phyloP scores from a whole-genome alignment of 2,329 filamentous ascomycete species.

The Coniella vitis region DNA sequence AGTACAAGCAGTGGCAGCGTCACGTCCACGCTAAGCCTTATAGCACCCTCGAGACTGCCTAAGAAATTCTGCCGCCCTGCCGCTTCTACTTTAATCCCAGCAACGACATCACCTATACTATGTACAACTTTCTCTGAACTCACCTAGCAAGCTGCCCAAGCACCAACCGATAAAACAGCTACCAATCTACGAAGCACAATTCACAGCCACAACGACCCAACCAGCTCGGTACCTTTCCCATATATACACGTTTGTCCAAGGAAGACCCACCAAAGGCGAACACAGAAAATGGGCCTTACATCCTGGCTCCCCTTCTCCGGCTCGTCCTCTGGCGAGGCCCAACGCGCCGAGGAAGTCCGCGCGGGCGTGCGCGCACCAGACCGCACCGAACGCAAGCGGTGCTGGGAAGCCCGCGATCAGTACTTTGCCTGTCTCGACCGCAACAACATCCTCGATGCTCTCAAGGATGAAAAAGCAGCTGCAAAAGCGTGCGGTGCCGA shows the following conservation, averaged over 20 bases:
- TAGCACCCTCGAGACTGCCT: slow-evolving; percentile 7
- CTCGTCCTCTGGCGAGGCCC: slow-evolving; percentile 27
- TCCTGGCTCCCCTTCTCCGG: slow-evolving; percentile 33
- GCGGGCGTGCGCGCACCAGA: slow-evolving; percentile 68
- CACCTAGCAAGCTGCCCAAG: neutral
- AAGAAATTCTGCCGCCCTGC: slow-evolving; percentile 14
- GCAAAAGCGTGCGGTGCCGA: slow-evolving; percentile 34
- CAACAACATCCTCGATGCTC: slow-evolving; percentile 68
- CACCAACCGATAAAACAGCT: neutral
- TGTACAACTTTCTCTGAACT: neutral
- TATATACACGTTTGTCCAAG: too few species aligned
- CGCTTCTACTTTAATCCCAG: neutral
- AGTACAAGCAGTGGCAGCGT: neutral
- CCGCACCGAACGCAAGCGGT: slow-evolving; percentile 70
- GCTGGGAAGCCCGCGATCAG: slow-evolving; percentile 82
- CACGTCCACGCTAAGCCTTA: neutral
- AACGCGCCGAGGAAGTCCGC: slow-evolving; percentile 48
- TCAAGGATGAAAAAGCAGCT: slow-evolving; percentile 35
- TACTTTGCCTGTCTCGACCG: slow-evolving; percentile 87
- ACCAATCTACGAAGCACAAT: too few species aligned
- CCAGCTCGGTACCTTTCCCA: too few species aligned
- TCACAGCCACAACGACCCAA: too few species aligned
- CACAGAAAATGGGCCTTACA: slow-evolving; percentile 52
- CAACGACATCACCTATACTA: slow-evolving; percentile 5
- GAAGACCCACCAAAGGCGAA: slow-evolving; percentile 6